phyloP scores from a whole-genome alignment of 345 rosid species.

The Moringa oleifera region DNA sequence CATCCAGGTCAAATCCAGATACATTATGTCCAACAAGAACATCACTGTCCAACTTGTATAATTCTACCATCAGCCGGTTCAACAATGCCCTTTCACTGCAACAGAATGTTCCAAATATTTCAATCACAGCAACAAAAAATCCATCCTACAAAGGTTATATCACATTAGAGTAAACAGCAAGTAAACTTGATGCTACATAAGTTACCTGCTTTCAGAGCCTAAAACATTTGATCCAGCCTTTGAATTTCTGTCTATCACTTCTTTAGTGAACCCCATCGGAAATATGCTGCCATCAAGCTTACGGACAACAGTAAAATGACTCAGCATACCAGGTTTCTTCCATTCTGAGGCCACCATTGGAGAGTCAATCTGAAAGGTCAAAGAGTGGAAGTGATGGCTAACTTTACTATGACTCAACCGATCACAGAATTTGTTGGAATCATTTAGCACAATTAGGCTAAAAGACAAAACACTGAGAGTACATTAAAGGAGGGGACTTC shows the following conservation, averaged over 20 bases:
- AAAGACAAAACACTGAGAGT: conserved; percentile 2
- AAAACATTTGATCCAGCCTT: conserved; percentile 74
- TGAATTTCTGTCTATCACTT: conserved; percentile 72
- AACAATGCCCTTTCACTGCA: conserved; percentile 94
- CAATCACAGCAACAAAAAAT: conserved; percentile 2
- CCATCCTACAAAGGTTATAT: neutral
- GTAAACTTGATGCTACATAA: conserved; percentile 3
- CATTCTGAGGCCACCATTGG: conserved; percentile 91
- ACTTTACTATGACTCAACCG: conserved; percentile 1
- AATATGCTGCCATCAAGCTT: conserved; percentile 88
- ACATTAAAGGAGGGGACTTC: neutral
- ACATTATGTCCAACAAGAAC: conserved; percentile 94
- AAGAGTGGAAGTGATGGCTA: conserved; percentile 14
- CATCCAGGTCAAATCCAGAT: conserved; percentile 97
- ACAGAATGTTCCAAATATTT: conserved; percentile 16
- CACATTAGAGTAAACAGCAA: conserved; percentile 8
- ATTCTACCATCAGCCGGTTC: conserved; percentile 80
- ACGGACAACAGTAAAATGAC: conserved; percentile 86
- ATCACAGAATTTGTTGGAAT: neutral
- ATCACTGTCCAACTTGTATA: conserved; percentile 86
- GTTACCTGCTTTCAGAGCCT: conserved; percentile 76
- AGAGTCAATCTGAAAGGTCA: conserved; percentile 70
- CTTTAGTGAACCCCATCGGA: conserved; percentile 94
- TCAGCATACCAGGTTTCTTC: conserved; percentile 71
- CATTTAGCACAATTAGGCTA: neutral